phyloP scores from a whole-genome alignment of 495 filamentous ascomycete species.

The Terfezia claveryi region DNA sequence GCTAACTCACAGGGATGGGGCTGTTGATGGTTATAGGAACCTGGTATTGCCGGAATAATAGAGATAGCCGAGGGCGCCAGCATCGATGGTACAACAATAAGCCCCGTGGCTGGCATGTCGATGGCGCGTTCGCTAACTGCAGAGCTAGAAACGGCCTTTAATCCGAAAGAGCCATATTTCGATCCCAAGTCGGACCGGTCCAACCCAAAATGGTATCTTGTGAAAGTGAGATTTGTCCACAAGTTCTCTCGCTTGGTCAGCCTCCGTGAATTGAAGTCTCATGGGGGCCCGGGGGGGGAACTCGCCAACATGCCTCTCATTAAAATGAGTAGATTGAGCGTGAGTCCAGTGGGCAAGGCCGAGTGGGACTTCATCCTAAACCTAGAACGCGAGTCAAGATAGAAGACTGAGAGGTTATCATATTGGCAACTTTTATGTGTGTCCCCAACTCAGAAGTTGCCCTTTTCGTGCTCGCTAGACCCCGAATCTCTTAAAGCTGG shows the following conservation, averaged over 20 bases:
- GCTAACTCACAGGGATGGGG: neutral
- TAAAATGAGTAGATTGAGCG: slow-evolving; percentile 59
- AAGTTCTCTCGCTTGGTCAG: slow-evolving; percentile 56
- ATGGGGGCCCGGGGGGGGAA: slow-evolving; percentile 28
- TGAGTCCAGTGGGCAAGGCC: slow-evolving; percentile 44
- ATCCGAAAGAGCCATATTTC: slow-evolving; percentile 58
- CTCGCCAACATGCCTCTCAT: slow-evolving; percentile 71
- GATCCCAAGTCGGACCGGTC: slow-evolving; percentile 51
- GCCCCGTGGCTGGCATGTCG: slow-evolving; percentile 9
- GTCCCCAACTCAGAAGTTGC: too few species aligned
- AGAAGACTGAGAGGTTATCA: neutral
- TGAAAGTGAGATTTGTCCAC: slow-evolving; percentile 63
- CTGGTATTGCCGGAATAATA: slow-evolving; percentile 83
- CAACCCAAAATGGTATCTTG: slow-evolving; percentile 72
- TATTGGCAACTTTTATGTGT: too few species aligned
- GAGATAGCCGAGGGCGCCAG: slow-evolving; percentile 69
- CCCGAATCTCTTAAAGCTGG: too few species aligned
- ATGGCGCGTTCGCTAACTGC: neutral
- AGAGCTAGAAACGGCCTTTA: slow-evolving; percentile 50
- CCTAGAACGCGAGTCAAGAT: slow-evolving; percentile 20
- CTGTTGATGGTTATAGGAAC: slow-evolving; percentile 27
- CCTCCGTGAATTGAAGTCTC: slow-evolving; percentile 50
- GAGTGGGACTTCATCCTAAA: slow-evolving; percentile 68
- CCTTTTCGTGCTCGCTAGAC: too few species aligned
- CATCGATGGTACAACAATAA: slow-evolving; percentile 36